Conservation (phyloP, 2,329 filamentous ascomycete genomes). For the Ilyonectria destructans region DNA sequence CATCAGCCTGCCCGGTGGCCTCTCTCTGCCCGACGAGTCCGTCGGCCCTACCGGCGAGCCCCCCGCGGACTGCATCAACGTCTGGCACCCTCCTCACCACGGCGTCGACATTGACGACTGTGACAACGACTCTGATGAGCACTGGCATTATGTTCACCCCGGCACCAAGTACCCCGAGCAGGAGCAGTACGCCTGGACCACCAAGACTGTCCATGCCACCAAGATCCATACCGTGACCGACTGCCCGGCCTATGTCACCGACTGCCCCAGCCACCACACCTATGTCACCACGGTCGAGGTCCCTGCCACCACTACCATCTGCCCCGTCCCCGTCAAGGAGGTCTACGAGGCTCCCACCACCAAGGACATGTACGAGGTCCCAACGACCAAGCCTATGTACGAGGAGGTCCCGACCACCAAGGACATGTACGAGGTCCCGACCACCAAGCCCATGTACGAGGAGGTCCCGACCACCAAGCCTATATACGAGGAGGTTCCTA, state of each 20-base stretch:
- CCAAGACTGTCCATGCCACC: slow-evolving; percentile 60
- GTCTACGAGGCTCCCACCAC: slow-evolving; percentile 30
- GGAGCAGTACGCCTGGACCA: slow-evolving; percentile 56
- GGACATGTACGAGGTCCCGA: neutral
- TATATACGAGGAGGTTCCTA: neutral
- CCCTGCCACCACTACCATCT: slow-evolving; percentile 61
- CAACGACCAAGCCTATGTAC: neutral
- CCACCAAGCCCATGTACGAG: neutral
- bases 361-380: slow-evolving; percentile 1
- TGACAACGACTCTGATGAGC: slow-evolving; percentile 49
- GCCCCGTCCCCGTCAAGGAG: slow-evolving; percentile 57
- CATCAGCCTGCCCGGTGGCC: slow-evolving; percentile 29
- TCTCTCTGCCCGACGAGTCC: slow-evolving; percentile 22
- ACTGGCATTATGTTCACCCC: slow-evolving; percentile 58
- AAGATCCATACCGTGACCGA: slow-evolving; percentile 57
- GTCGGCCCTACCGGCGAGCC: slow-evolving; percentile 36
- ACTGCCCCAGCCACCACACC: slow-evolving; percentile 59
- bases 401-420: neutral
- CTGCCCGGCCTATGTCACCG: slow-evolving; percentile 55
- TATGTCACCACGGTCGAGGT: slow-evolving; percentile 56
- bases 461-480: neutral
- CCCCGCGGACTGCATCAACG: slow-evolving; percentile 46
- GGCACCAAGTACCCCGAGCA: slow-evolving; percentile 47
- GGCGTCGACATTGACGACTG: slow-evolving; percentile 57
- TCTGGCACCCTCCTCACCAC: slow-evolving; percentile 58